These are phyloP conservation scores for Salicornia ramosissima DNA, from an alignment of 148 eudicot species.

Conservation along the genomic window DNA sequence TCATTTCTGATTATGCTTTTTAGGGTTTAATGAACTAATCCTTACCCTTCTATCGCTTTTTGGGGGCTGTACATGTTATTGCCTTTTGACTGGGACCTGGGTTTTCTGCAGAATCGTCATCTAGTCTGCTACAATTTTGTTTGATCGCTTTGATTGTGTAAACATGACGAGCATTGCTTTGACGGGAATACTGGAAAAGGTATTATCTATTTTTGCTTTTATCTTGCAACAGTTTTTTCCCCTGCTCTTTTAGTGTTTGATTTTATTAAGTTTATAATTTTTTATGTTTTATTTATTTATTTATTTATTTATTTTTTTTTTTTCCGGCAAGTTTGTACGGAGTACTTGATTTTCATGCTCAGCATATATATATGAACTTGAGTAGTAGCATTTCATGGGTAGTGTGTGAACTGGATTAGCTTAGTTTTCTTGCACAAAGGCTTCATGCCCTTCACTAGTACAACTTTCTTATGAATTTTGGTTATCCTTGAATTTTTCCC, in stretches of 20 bases:
- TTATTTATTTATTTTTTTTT: not conserved
- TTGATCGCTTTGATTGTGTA: constrained; percentile 11
- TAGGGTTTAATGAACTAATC: not conserved
- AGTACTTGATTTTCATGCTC: not conserved
- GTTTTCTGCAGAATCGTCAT: constrained; percentile 18
- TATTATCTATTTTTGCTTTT: constrained; percentile 24
- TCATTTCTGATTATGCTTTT: not conserved
- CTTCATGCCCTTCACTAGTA: not conserved
- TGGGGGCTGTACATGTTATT: not conserved
- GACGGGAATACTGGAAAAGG: constrained; percentile 87
- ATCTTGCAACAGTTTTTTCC: not conserved
- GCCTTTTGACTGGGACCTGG: not conserved
- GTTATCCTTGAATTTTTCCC: too few relatives aligned
- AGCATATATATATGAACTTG: not conserved
- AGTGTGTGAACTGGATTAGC: not conserved
- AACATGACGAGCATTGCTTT: constrained; percentile 69
- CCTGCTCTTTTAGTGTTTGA: too few relatives aligned
- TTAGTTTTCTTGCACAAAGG: not conserved
- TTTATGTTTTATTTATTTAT: too few relatives aligned
- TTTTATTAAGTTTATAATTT: too few relatives aligned
- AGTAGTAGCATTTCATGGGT: not conserved
- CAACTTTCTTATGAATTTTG: too few relatives aligned
- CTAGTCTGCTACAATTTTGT: constrained; percentile 1
- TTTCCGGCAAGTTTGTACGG: not conserved
- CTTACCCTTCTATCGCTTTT: too few relatives aligned